These are phyloP conservation scores for Cryoendolithus antarcticus DNA, from an alignment of 2,329 filamentous ascomycete genomes.

Conservation along the genomic window DNA sequence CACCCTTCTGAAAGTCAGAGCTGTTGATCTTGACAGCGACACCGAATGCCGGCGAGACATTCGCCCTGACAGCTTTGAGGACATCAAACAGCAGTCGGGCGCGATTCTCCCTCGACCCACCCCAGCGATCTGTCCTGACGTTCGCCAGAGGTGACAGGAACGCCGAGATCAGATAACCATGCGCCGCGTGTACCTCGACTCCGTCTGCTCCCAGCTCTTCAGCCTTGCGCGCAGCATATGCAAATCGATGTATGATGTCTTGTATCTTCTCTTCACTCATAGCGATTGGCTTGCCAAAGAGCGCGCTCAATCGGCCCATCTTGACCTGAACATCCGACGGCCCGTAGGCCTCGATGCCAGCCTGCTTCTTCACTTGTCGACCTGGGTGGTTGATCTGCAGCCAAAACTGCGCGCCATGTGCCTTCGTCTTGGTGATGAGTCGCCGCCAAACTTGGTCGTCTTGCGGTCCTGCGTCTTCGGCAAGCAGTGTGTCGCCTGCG, in stretches of 20 bases:
- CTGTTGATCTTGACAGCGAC: constrained; percentile 10
- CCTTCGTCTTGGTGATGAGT: constrained; percentile 2
- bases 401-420: constrained; percentile 5
- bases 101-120: constrained; percentile 26
- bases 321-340: constrained; percentile 5
- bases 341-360: constrained; percentile 5
- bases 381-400: constrained; percentile 11
- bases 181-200: constrained; percentile 17
- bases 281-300: constrained; percentile 7
- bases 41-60: constrained; percentile 6
- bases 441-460: constrained; percentile 3
- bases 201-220: constrained; percentile 13
- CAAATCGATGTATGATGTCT: constrained; percentile 7
- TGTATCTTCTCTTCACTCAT: constrained; percentile 7
- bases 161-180: constrained; percentile 27
- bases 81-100: constrained; percentile 25
- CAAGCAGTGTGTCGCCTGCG: constrained; percentile 7
- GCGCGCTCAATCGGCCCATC: constrained; percentile 4
- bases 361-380: constrained; percentile 7
- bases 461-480: constrained; percentile 1
- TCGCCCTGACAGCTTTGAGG: constrained; percentile 11
- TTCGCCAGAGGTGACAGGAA: constrained; percentile 27
- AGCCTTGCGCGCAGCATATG: constrained; percentile 21
- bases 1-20: constrained; percentile 8
- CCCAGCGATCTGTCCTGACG: constrained; percentile 25